Evolutionary conservation across 2,329 filamentous ascomycete species (phyloP), one percentile per base, ranked within the genome.

Genomic region (Eurotiales sp.): DNA sequence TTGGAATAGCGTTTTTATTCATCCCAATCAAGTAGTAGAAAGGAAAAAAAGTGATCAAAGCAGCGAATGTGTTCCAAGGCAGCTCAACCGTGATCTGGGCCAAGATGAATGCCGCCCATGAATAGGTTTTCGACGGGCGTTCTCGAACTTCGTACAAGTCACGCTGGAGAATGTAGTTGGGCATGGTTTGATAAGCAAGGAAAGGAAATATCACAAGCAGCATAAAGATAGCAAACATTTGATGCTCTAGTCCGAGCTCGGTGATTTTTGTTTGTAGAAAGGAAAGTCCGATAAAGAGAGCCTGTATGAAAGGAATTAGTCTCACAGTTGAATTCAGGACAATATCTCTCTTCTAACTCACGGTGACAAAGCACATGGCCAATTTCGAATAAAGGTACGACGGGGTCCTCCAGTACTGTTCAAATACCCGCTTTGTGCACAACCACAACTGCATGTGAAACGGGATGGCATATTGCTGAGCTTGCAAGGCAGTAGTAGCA

Each of bases 351-450:
- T 37, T 37, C n/a, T 5, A 15, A 29, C 40, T 43, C 15, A 43
- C 47, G 7, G 47, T 29, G 15, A 27, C 36, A 8, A 80, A 72
- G 64, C 85, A 89, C 11, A 95, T 81, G 2, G 78, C 73, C 4
- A 79, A 70, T 75, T 95, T 95, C 59, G 87, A 83, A 72, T 90
- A 90, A 65, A 95, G 88, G 73, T 95, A 93, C 2, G 82, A 80
- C 0, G 89, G 90, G 2, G 85, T 89, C 54, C 90, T 85, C 89
- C 89, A 95, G 78, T 92, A 93, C 66, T 95, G 88, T 66, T 91
- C 81, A 74, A 92, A 92, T 21, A 92, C 86, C 61, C 90, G 88
- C 58, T 78, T 68, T 4, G 80, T 80, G 51, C 90, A 87, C 61
- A 83, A 77, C 46, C 68, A 70, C 23, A 92, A 70, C 68, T 95